A percentile compares a stretch with the other conserved stretches of the same genome.
phyloP scores from a whole-genome alignment of 2,329 filamentous ascomycete genomes.

The Septoria linicola region DNA sequence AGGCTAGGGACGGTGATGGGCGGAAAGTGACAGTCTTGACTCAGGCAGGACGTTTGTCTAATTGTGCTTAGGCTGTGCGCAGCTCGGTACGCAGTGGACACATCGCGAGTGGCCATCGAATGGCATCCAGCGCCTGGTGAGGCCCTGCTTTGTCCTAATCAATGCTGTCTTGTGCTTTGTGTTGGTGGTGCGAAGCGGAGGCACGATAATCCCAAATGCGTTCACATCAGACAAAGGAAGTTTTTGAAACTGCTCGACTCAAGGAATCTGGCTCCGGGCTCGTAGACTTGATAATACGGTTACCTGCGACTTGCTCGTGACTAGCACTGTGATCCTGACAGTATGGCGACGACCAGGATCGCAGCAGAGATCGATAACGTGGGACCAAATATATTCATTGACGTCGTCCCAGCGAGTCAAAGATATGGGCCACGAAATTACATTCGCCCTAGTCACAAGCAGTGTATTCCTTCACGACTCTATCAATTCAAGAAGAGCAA shows the following conservation, averaged over 20 bases:
- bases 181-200: not conserved
- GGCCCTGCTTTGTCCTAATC: not conserved
- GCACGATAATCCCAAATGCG: not conserved
- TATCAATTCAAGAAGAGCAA: not conserved
- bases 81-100: too few species aligned
- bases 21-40: too few species aligned
- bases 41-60: too few species aligned
- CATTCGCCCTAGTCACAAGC: constrained; percentile 10
- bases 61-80: too few species aligned
- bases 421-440: constrained; percentile 2
- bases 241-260: too few species aligned
- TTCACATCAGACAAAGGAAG: not conserved
- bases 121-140: not conserved
- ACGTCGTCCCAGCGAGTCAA: not conserved
- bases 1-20: too few species aligned
- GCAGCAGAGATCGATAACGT: not conserved
- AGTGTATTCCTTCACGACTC: not conserved
- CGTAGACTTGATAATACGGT: not conserved
- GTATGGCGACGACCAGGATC: not conserved
- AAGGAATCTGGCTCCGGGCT: not conserved
- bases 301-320: not conserved
- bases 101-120: too few species aligned
- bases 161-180: not conserved
- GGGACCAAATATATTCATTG: not conserved
- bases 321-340: not conserved